A percentile compares a stretch with the other conserved stretches of the same genome.
Evolutionary conservation across 2,329 filamentous ascomycete species (phyloP).

Genomic region (Fusarium subglutinans): DNA sequence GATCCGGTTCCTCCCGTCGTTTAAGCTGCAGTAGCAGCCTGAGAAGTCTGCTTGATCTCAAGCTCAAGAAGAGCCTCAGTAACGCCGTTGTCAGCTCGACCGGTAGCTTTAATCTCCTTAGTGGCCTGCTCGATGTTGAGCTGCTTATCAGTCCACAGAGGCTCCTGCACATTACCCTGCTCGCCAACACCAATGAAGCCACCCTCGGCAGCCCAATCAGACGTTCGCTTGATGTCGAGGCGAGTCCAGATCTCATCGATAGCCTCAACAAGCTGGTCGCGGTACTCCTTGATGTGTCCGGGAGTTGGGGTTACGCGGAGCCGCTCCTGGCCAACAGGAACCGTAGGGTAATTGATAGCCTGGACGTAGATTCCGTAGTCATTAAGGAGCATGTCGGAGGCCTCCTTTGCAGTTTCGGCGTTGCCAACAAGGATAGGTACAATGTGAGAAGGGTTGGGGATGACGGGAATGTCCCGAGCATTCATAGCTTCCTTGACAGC

Average conservation of each 20-base stretch:
- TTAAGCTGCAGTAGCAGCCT: slow-evolving; percentile 44
- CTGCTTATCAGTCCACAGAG: slow-evolving; percentile 94
- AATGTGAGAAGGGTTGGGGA: slow-evolving; percentile 97
- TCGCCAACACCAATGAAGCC: slow-evolving; percentile 96
- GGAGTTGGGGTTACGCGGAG: slow-evolving; percentile 96
- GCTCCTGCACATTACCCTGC: slow-evolving; percentile 66
- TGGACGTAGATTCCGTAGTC: slow-evolving; percentile 97
- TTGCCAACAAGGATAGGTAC: slow-evolving; percentile 93
- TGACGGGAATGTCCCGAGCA: slow-evolving; percentile 88
- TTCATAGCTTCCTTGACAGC: slow-evolving; percentile 88
- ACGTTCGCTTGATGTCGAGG: slow-evolving; percentile 90
- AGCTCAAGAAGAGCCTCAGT: slow-evolving; percentile 69
- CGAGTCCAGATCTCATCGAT: slow-evolving; percentile 89
- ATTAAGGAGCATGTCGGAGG: slow-evolving; percentile 89
- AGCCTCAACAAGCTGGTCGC: slow-evolving; percentile 84
- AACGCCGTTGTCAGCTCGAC: slow-evolving; percentile 51
- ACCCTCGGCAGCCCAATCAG: slow-evolving; percentile 88
- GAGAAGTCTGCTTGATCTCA: slow-evolving; percentile 52
- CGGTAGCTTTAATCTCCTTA: slow-evolving; percentile 66
- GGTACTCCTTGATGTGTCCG: slow-evolving; percentile 85
- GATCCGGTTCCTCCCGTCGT: not conserved
- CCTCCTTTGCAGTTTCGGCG: slow-evolving; percentile 89
- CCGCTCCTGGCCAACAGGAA: slow-evolving; percentile 96
- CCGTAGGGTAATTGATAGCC: slow-evolving; percentile 98
- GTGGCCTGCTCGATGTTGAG: slow-evolving; percentile 77